Base-by-base conservation (phyloP, 495 filamentous ascomycete genomes). In the Physcia stellaris region DNA sequence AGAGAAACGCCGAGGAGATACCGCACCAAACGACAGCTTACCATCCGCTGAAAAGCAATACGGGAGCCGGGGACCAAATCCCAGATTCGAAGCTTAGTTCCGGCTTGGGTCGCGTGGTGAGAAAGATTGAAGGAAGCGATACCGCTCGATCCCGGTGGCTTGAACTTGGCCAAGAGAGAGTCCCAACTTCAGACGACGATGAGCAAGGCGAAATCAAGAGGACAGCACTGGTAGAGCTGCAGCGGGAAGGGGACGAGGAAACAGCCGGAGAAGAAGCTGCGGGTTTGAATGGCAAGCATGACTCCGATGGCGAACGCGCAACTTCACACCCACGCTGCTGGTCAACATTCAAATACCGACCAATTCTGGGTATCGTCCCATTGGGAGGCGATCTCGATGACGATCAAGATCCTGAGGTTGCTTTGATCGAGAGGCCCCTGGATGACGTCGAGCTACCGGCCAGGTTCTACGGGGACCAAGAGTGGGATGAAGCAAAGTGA, bases 271-370 rank as follows among this genome's bases (percentile, higher is more conserved):
- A 60, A 6, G 57, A 56, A 20, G 53, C 62, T 15, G 41, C 68
- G 20, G 62, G 67, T 22, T 54, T 55, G 11, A 51, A 22, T 34
- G 37, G 35, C 40, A 49, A 39, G 46, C 55, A 41, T 18, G 41
- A 34, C 26, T 21, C 31, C 23, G 35, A 26, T 22, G 59, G 63
- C 16, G 78, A 68, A 49, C n/a, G n/a, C n/a, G n/a, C n/a, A n/a
- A n/a, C n/a, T n/a, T n/a, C n/a, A n/a, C n/a, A n/a, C n/a, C n/a
- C n/a, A n/a, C n/a, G n/a, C n/a, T n/a, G n/a, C n/a, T 96, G 86
- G 86, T 72, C 71, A 46, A 88, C 86, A 6, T 84, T 80, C 59
- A 87, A 90, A 53, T 99, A 94, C 54, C 67, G 86, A 40, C 81
- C 86, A 6, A 85, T 99, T 42, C 59, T 99, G 47, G 90, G 87